phyloP scores from a whole-genome alignment of 805 yeast species.

The Ogataea thermomethanolica region DNA sequence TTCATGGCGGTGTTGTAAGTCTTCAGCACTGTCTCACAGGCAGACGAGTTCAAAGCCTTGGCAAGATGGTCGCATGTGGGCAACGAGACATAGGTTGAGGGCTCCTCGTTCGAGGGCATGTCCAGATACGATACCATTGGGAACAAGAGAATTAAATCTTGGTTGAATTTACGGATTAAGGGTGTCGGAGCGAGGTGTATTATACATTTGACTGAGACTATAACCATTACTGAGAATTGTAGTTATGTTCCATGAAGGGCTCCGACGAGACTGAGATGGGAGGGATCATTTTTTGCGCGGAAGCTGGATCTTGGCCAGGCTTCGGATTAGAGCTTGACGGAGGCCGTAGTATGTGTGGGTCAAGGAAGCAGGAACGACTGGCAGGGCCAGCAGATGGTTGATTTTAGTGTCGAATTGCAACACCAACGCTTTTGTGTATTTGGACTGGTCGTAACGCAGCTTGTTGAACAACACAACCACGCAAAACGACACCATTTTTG shows the following conservation, averaged over 20 bases:
- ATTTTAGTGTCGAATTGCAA: constrained; percentile 43
- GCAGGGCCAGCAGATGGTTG: constrained; percentile 34
- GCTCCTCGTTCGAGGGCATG: constrained; percentile 16
- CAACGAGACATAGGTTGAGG: constrained; percentile 31
- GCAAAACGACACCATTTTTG: constrained; percentile 38
- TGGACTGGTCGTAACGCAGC: constrained; percentile 55
- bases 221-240: too few relatives aligned
- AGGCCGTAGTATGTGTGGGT: constrained; percentile 10
- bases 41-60: constrained; percentile 46
- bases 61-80: constrained; percentile 49
- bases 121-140: constrained; percentile 9
- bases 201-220: constrained; percentile 1
- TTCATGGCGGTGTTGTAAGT: constrained; percentile 52
- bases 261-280: too few relatives aligned
- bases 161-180: constrained; percentile 5
- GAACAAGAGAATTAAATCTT: constrained; percentile 10
- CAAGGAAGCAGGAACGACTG: constrained; percentile 35
- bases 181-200: constrained; percentile 10
- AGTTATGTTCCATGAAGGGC: too few relatives aligned
- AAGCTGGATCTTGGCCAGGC: constrained; percentile 16
- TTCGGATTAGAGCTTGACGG: constrained; percentile 9
- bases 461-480: constrained; percentile 54
- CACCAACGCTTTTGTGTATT: constrained; percentile 49
- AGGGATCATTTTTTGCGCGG: not conserved
- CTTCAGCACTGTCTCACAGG: constrained; percentile 44